Percentiles rank a stretch among this genome's conserved stretches.
phyloP scores from a whole-genome alignment of 179 eudicot species.

The Camellia oleifera region DNA sequence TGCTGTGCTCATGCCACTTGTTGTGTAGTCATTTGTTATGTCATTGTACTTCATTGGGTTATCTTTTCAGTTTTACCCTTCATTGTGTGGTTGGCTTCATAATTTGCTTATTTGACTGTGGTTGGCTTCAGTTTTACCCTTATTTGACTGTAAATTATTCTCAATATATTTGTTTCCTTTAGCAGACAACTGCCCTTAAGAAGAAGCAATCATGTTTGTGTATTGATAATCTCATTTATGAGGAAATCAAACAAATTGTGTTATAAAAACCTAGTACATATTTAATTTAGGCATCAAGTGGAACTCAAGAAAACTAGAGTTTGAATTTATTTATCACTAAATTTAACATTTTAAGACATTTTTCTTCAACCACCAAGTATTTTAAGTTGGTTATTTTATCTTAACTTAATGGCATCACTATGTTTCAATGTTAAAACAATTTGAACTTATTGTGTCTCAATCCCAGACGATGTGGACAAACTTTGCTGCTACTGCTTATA shows the following conservation, averaged over 20 bases:
- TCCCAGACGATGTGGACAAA: neutral
- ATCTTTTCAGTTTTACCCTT: neutral
- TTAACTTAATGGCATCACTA: neutral
- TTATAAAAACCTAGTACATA: neutral
- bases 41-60: neutral
- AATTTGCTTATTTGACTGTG: neutral
- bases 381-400: too few species aligned
- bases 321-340: neutral
- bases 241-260: neutral
- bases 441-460: neutral
- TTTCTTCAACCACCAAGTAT: neutral
- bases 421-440: neutral
- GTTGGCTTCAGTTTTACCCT: neutral
- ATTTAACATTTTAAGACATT: neutral
- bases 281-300: neutral
- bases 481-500: neutral
- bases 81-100: neutral
- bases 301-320: neutral
- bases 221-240: neutral
- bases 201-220: neutral
- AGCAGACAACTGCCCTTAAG: neutral
- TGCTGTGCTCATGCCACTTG: neutral
- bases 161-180: neutral
- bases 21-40: neutral
- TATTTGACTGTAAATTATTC: too few species aligned